Base-by-base conservation (phyloP, 2,329 filamentous ascomycete species). In the Cladophialophora exuberans region DNA sequence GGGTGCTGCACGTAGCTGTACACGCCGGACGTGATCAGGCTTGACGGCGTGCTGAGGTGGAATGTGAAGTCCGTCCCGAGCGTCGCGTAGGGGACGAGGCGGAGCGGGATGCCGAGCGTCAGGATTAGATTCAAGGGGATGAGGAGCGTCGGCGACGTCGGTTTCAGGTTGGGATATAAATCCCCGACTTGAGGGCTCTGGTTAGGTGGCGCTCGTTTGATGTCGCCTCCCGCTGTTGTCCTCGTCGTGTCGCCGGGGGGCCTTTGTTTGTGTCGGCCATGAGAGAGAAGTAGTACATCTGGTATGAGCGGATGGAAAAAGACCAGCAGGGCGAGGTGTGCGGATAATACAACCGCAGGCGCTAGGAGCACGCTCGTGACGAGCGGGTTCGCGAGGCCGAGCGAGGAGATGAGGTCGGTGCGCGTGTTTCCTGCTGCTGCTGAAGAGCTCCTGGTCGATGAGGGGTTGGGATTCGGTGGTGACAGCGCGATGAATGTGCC, bases 41-140 rank as follows among this genome's bases (percentile, higher is more conserved):
- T 60, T 53, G 77, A 71, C 1, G 81, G 81, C 47, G 69, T 63
- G 0, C 74, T 67, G 1, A 84, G 73, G 1, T 72, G 69, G 60
- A 82, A 84, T 0, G 80, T 83, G 61, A 83, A 83, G 53, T 80
- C 75, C 7, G 66, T 69, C 1, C 80, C 81, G 0, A 83, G 71
- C 0, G 72, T 66, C 0, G 68, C 65, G 59, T 75, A 82, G 0
- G 79, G 73, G 0, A 69, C 43, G 2, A 75, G 62, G 0, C 72
- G 68, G n/a, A 73, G 39, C 2, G 47, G 54, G 0, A 63, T 62
- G 2, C 35, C 35, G 4, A 39, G 17, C 17, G 22, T 7, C 7
- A 39, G 17, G 13, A 39, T 39, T 4, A 39, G 10, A 9, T 9
- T 3, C 17, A 39, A 20, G 4, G 35, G 35, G 6, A 39, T 39